Evolutionary conservation across 1,284 basidiomycete genomes (phyloP).

Genomic region (Trichosporon sp.): DNA sequence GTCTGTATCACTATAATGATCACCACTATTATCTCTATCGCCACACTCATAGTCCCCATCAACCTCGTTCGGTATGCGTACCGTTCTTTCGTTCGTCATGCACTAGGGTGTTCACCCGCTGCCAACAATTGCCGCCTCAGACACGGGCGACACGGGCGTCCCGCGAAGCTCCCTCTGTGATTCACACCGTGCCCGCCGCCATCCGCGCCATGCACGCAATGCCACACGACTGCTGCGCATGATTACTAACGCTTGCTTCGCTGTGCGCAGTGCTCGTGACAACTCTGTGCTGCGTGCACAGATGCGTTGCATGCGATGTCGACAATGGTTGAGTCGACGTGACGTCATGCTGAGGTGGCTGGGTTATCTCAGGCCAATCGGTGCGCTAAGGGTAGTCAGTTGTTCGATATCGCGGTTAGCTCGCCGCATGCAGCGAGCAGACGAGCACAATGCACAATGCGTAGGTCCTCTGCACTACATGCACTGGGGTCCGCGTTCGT

Average conservation of each 20-base stretch:
- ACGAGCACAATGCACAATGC: not conserved
- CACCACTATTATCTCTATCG: not conserved
- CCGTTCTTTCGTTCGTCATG: not conserved
- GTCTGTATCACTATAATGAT: slow-evolving; percentile 11
- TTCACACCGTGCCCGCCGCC: not conserved
- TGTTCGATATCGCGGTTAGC: not conserved
- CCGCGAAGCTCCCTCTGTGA: not conserved
- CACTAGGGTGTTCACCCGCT: not conserved
- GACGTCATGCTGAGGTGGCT: slow-evolving; percentile 11
- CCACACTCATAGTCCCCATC: not conserved
- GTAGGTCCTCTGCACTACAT: too few relatives aligned
- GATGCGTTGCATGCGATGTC: not conserved
- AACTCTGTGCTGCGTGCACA: not conserved
- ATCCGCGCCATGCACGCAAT: not conserved
- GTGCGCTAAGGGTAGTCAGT: not conserved
- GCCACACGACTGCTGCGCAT: not conserved
- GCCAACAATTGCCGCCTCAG: not conserved
- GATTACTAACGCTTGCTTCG: not conserved
- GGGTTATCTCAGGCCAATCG: slow-evolving; percentile 13
- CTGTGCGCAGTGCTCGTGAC: not conserved
- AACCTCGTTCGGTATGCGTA: not conserved
- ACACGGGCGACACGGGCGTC: not conserved
- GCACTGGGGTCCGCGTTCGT: not conserved
- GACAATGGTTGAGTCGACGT: slow-evolving; percentile 3
- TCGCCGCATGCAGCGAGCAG: not conserved